Evolutionary conservation across 2,329 filamentous ascomycete genomes (phyloP), one percentile per base, ranked within the genome.

Genomic region (Claviceps arundinis): DNA sequence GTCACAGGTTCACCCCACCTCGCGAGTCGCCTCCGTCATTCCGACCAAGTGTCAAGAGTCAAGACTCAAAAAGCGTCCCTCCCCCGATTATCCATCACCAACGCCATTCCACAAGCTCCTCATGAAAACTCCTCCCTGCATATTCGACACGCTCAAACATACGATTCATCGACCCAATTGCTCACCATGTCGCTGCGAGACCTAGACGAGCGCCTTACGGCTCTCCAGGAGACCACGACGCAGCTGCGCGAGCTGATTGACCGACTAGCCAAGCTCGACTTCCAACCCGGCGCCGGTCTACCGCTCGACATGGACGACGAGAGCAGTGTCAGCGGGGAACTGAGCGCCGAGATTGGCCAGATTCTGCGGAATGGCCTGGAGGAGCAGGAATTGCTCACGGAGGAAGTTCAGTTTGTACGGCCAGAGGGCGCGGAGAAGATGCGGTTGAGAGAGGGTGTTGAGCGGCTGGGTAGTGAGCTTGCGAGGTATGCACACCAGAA

Each of bases 291-390:
- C 16, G 77, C 77, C 1, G 70, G 30, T 34, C 30, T 79, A 45
- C 75, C 78, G 19, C 69, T 78, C 5, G 69, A 67, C 52, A 65
- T 67, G 8, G 69, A 70, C 50, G 71, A 74, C 19, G 76, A 77
- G 48, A 71, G 71, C 54, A 75, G 76, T 56, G 73, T 76, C 38
- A 80, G 84, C 52, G 66, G 83, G 19, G 89, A 95, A 68, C 77
- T 96, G 37, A 80, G 81, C 57, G 75, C 80, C 22, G 89, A 96
- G 65, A 95, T 96, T 56, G 82, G 85, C 58, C 82, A 87, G 61
- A 78, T 78, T 17, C 69, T 96, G 55, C 84, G 87, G 59, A 83
- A 87, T 53, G 80, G 86, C 48, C 84, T 94, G 60, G 88, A 94
- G 56, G 88, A 95, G 54, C 78, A 93, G 57, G 90, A 95, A 65